These are phyloP conservation scores for Asterionellopsis glacialis DNA, from an alignment of 108 stramenopile genomes.

Conservation along the genomic window DNA sequence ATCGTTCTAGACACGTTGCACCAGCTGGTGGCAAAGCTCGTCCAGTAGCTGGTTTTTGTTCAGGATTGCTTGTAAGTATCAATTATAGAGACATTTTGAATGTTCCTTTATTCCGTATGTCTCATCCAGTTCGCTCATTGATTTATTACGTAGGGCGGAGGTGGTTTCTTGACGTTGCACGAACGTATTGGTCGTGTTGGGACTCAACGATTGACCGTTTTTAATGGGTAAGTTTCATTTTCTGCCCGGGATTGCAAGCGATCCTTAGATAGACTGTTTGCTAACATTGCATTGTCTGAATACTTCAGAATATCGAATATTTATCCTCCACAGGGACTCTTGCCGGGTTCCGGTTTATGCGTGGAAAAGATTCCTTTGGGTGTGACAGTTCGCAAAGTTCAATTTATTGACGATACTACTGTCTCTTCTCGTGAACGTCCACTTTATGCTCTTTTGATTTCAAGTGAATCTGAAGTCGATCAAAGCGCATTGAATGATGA, in stretches of 20 bases:
- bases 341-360: constrained; percentile 71
- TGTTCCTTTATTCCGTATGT: background rate
- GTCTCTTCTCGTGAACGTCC: constrained; percentile 60
- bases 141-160: constrained; percentile 11
- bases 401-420: constrained; percentile 67
- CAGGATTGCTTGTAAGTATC: constrained; percentile 11
- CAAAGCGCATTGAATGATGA: constrained; percentile 71
- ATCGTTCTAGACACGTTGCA: constrained; percentile 72
- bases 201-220: constrained; percentile 75
- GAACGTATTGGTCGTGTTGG: constrained; percentile 85
- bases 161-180: constrained; percentile 75
- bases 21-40: constrained; percentile 67
- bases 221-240: constrained; percentile 38
- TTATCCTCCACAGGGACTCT: constrained; percentile 48
- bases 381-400: constrained; percentile 70
- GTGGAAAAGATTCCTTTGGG: constrained; percentile 72
- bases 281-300: background rate
- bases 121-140: constrained; percentile 13
- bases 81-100: constrained; percentile 15
- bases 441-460: constrained; percentile 74
- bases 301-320: constrained; percentile 36
- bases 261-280: constrained; percentile 1
- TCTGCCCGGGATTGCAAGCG: background rate
- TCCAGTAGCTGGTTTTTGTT: constrained; percentile 73
- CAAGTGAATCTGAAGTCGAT: constrained; percentile 70